Base-by-base conservation (phyloP, 2,329 filamentous ascomycete species). In the Samsoniella hepiali region DNA sequence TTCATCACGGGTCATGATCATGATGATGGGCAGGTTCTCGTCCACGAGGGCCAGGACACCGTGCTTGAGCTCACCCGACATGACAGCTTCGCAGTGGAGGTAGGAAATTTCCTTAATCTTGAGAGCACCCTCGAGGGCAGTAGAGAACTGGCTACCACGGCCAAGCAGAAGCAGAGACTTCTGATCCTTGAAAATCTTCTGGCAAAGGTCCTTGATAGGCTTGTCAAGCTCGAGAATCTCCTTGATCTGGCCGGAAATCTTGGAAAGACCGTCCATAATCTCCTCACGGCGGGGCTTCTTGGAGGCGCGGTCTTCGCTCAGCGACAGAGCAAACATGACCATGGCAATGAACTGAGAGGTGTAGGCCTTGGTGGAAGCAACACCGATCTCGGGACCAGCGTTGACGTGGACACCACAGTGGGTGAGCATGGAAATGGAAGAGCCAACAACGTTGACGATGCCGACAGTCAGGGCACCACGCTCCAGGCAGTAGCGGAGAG, bases 31-130 rank as follows among this genome's bases (percentile, higher is more conserved):
- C 44, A 99, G 87, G 80, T 97, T 94, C 85, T 99, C 95, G 73
- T 99, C 95, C 65, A 99, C 95, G 67, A 99, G 85, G 60, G 95
- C 95, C 75, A 99, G 83, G 59, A 99, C 95, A 84, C 95, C 95
- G 79, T 99, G 95, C 87, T 99, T 99, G 72, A 99, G 86, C 82
- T 99, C 95, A 79, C 95, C 95, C 68, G 95, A 98, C 95, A 99
- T 99, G 83, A 99, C 95, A 71, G 95, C 95, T 82, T 99, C 95
- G 79, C 95, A 99, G 80, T 99, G 95, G 65, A 99, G 91, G 80
- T 99, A 99, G 22, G 94, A 98, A 73, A 99, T 99, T 82, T 99
- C 95, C 87, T 99, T 99, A 80, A 99, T 99, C 85, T 99, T 99
- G 70, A 99, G 84, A 57, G 95, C 95, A 79, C 92, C 95, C 83